Evolutionary conservation across 1,139 yeast genomes (phyloP).

Genomic region (Sugiyamaella xylanicola): DNA sequence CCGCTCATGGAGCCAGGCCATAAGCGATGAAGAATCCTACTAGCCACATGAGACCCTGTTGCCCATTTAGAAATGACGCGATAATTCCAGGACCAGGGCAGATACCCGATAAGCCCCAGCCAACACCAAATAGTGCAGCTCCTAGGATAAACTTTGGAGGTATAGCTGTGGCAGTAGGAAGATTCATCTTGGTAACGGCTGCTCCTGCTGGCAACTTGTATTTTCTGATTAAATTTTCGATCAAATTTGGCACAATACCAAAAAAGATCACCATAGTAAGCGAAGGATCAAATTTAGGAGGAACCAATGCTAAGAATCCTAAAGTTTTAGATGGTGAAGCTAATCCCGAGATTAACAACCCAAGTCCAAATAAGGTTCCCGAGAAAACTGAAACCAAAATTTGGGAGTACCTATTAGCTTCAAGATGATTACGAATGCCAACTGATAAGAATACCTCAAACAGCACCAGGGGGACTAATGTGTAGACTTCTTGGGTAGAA

Average conservation of each 20-base stretch:
- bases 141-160: conserved; percentile 44
- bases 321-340: conserved; percentile 47
- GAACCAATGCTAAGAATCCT: conserved; percentile 48
- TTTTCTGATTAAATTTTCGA: conserved; percentile 28
- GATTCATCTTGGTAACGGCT: conserved; percentile 29
- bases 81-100: conserved; percentile 53
- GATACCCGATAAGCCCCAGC: conserved; percentile 52
- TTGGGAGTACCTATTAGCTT: conserved; percentile 26
- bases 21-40: conserved; percentile 28
- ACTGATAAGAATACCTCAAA: conserved; percentile 20
- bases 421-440: conserved; percentile 24
- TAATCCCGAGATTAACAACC: conserved; percentile 51
- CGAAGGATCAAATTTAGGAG: conserved; percentile 50
- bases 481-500: conserved; percentile 20
- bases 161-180: conserved; percentile 35
- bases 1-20: conserved; percentile 18
- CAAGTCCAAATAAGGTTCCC: conserved; percentile 50
- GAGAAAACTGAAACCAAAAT: conserved; percentile 39
- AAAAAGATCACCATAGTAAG: conserved; percentile 47
- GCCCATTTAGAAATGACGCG: conserved; percentile 31
- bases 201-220: conserved; percentile 25
- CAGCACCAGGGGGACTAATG: conserved; percentile 23
- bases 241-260: conserved; percentile 48
- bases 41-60: conserved; percentile 33
- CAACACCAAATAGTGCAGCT: conserved; percentile 48